phyloP scores from a whole-genome alignment of 1,284 basidiomycete species.

The Trametes polyzona region DNA sequence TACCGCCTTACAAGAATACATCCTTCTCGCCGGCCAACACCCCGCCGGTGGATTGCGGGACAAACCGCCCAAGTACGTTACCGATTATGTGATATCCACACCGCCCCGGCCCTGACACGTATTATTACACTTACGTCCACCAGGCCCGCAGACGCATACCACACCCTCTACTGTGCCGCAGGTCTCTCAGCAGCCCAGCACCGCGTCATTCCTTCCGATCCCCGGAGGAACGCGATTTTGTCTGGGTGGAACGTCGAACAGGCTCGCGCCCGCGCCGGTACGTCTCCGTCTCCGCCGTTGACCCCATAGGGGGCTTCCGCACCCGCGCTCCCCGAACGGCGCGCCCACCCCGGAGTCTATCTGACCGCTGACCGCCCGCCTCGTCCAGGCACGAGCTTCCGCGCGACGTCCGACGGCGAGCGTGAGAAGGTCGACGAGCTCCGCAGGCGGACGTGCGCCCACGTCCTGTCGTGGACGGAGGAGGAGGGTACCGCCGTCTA shows the following conservation, averaged over 20 bases:
- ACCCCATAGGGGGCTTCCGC: too few relatives aligned
- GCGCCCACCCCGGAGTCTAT: constrained; percentile 10
- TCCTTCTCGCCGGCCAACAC: constrained; percentile 86
- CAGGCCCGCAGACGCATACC: constrained; percentile 85
- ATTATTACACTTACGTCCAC: not conserved
- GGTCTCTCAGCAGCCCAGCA: constrained; percentile 92
- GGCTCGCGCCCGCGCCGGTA: constrained; percentile 35
- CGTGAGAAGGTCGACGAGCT: constrained; percentile 32
- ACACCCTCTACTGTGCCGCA: constrained; percentile 89
- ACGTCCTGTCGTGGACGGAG: constrained; percentile 76
- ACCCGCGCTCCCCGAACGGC: not conserved
- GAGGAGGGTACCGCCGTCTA: constrained; percentile 67
- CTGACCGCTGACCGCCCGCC: constrained; percentile 1
- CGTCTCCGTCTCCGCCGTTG: too few relatives aligned
- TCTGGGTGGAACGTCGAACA: constrained; percentile 45
- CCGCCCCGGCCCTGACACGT: constrained; percentile 1
- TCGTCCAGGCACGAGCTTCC: constrained; percentile 14
- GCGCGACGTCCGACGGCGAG: constrained; percentile 17
- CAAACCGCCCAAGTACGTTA: constrained; percentile 86
- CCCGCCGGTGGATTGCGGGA: constrained; percentile 88
- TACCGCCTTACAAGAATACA: constrained; percentile 84
- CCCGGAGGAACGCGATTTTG: constrained; percentile 46
- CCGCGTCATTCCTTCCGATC: constrained; percentile 56
- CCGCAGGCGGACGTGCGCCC: constrained; percentile 59
- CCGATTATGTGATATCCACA: too few relatives aligned